Conservation (phyloP, 2,329 filamentous ascomycete species). For the Penicillium sp. region DNA sequence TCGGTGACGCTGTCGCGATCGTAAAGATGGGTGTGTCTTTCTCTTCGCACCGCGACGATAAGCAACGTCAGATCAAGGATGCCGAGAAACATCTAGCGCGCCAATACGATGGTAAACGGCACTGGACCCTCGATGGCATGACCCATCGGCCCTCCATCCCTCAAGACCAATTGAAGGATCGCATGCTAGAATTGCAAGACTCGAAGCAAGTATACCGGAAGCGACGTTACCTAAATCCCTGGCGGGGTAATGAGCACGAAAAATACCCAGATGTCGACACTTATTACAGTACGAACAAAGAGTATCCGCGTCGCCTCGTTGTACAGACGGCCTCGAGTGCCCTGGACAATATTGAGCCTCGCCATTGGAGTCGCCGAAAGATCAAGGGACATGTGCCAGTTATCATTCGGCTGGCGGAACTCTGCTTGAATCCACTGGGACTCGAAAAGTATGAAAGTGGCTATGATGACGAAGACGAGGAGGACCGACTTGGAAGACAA, state of each 20-base stretch:
- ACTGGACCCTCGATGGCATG: neutral
- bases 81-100: neutral
- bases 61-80: neutral
- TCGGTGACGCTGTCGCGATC: neutral
- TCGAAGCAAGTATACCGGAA: neutral
- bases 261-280: conserved; percentile 16
- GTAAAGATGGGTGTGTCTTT: neutral
- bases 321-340: conserved; percentile 13
- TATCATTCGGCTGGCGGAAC: conserved; percentile 11
- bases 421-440: conserved; percentile 14
- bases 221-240: conserved; percentile 9
- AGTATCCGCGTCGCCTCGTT: conserved; percentile 13
- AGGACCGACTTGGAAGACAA: neutral
- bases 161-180: conserved; percentile 1
- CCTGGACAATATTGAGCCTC: conserved; percentile 1
- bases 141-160: neutral
- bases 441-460: conserved; percentile 7
- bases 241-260: conserved; percentile 9
- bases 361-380: conserved; percentile 13
- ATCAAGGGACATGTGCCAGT: conserved; percentile 9
- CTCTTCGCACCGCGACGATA: neutral
- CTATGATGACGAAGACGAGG: conserved; percentile 4
- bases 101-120: neutral
- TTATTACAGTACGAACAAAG: conserved; percentile 15
- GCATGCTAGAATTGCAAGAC: conserved; percentile 10